phyloP scores from a whole-genome alignment of 495 filamentous ascomycete genomes.

The Darksidea phi region DNA sequence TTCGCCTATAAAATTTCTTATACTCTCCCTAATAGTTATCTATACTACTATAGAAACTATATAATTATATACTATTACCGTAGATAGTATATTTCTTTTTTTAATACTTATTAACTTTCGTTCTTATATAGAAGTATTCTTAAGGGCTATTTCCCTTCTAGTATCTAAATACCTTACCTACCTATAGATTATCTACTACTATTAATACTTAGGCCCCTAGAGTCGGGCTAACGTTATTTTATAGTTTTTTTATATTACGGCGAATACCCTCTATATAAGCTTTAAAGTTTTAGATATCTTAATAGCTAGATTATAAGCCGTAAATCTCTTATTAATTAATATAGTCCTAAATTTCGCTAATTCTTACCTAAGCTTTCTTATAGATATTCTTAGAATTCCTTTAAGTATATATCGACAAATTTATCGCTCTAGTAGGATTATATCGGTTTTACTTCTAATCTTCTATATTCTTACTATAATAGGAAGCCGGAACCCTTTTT shows the following conservation, averaged over 20 bases:
- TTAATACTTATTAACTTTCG: conserved; percentile 19
- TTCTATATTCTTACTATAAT: conserved; percentile 19
- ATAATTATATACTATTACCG: conserved; percentile 8
- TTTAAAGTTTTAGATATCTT: conserved; percentile 16
- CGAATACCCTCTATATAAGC: conserved; percentile 4
- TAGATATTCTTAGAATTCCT: conserved; percentile 18
- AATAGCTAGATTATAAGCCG: conserved; percentile 14
- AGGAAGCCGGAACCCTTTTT: conserved; percentile 13
- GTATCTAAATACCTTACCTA: conserved; percentile 18
- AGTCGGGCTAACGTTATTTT: conserved; percentile 15
- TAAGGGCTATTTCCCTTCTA: conserved; percentile 11
- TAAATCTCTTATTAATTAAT: conserved; percentile 20
- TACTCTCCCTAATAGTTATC: conserved; percentile 9
- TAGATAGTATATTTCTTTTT: conserved; percentile 14
- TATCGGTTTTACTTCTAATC: conserved; percentile 13
- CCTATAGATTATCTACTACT: conserved; percentile 11
- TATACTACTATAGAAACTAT: conserved; percentile 13
- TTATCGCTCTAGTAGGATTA: conserved; percentile 19
- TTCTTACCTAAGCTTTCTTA: conserved; percentile 21
- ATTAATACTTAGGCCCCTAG: conserved; percentile 17
- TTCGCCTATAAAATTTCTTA: conserved; percentile 12
- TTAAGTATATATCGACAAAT: conserved; percentile 17
- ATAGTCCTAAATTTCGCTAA: conserved; percentile 14
- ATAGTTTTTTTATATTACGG: conserved; percentile 9
- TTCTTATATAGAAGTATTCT: conserved; percentile 16